Evolutionary conservation across 768 basidiomycete species (phyloP), one percentile per base, ranked within the genome.

Genomic region (Panus rudis): DNA sequence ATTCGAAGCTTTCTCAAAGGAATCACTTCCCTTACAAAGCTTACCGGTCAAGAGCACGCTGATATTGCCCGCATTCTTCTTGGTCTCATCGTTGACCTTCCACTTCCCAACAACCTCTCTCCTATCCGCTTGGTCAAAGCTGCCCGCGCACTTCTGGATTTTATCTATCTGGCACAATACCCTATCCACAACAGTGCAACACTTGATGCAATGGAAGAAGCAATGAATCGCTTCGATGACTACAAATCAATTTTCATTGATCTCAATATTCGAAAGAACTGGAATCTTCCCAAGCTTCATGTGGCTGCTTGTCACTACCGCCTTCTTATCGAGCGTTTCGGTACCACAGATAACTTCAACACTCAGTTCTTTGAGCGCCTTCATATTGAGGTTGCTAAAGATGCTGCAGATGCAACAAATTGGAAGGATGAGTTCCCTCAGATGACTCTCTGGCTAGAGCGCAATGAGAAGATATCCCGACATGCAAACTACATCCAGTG

Each of bases 11-110:
- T 68, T 43, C 28, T 40, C 7, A 62, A 64, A 25, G 68, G 68
- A 6, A 66, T 68, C 25, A 47, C 48, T 1, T 41, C 34, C 12
- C 50, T 68, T 4, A 53, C 57, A 4, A 50, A 52, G 8, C 47
- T 66, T 14, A 58, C 57, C 17, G 67, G 65, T 2, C 46, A 47
- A n/a, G 64, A 68, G 37, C 63, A 67, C 37, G 44, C 50, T 8
- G 50, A 65, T 21, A 66, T 67, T 13, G 14, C 42, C 43, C 10
- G 39, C n/a, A 5, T 48, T 21, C 22, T 42, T 21, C 16, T 32
- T n/a, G 22, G 46, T 28, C 28, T 52, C 4, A 48, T 56, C 26
- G 27, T 47, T 20, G 45, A 39, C 1, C 20, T 33, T 20, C 46
- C 35, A 11, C 44, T 49, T 13, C 3, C 30, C 12, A 37, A 26